Evolutionary conservation across 2,329 filamentous ascomycete species (phyloP).

Genomic region (Fusarium cyanostomum): DNA sequence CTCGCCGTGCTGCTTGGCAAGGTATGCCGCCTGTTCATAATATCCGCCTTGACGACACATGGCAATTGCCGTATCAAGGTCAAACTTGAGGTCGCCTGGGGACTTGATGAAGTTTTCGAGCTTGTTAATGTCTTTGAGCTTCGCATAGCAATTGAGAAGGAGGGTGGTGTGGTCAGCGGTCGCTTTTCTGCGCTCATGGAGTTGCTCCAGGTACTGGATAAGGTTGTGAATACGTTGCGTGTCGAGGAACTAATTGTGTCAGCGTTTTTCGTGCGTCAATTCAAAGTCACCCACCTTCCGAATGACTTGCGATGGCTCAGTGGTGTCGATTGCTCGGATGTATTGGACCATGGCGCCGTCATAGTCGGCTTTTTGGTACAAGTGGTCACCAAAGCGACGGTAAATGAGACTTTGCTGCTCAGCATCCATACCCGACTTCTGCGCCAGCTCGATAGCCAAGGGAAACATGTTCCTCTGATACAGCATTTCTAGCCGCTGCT

Average conservation of each 20-base stretch:
- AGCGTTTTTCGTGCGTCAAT: conserved; percentile 26
- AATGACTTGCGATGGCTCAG: conserved; percentile 95
- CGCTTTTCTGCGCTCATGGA: conserved; percentile 92
- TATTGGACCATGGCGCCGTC: conserved; percentile 99
- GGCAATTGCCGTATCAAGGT: conserved; percentile 93
- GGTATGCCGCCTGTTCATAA: conserved; percentile 93
- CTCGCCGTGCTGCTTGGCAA: conserved; percentile 93
- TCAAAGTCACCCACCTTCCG: conserved; percentile 69
- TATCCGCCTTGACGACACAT: conserved; percentile 99
- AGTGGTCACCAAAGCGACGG: conserved; percentile 89
- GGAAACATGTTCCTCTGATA: conserved; percentile 95
- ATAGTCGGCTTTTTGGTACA: conserved; percentile 95
- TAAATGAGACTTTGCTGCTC: conserved; percentile 92
- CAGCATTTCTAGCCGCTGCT: conserved; percentile 90
- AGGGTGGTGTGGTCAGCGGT: conserved; percentile 96
- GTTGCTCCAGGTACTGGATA: conserved; percentile 95
- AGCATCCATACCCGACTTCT: conserved; percentile 82
- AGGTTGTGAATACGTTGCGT: conserved; percentile 97
- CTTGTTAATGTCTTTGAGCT: conserved; percentile 96
- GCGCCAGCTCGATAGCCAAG: conserved; percentile 89
- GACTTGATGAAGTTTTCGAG: conserved; percentile 97
- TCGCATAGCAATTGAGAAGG: conserved; percentile 95
- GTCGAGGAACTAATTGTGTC: conserved; percentile 77
- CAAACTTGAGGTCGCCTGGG: conserved; percentile 93
- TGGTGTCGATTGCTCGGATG: conserved; percentile 93